Percentiles rank a stretch among this genome's conserved stretches.
phyloP scores from a whole-genome alignment of 73 alveolate genomes.

The Paramecium caudatum region DNA sequence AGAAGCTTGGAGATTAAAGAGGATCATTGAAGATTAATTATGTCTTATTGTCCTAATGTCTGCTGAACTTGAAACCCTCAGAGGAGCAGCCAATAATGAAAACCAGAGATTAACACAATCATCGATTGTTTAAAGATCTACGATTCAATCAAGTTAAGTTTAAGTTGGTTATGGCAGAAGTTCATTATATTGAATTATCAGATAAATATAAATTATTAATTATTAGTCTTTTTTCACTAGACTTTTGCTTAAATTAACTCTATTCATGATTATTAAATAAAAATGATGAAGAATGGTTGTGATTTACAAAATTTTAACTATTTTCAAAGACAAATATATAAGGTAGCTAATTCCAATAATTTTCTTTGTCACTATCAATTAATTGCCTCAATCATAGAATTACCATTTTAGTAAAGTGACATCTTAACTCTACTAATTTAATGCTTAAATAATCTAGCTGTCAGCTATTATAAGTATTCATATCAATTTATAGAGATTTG shows the following conservation, averaged over 20 bases:
- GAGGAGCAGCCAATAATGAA: background rate
- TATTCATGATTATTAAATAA: too few relatives aligned
- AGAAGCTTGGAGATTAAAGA: constrained; percentile 50
- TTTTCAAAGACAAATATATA: background rate
- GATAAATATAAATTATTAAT: too few relatives aligned
- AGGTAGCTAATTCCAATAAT: background rate
- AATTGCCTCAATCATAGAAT: background rate
- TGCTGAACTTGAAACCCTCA: constrained; percentile 56
- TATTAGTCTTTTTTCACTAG: too few relatives aligned
- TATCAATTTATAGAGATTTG: background rate
- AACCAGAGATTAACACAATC: background rate
- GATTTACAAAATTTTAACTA: constrained; percentile 28
- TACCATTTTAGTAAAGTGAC: constrained; percentile 19
- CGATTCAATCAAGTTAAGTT: background rate
- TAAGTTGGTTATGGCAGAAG: constrained; percentile 20
- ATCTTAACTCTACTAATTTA: background rate
- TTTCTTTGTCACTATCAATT: background rate
- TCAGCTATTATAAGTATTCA: constrained; percentile 2
- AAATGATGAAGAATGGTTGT: too few relatives aligned
- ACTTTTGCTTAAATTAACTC: too few relatives aligned
- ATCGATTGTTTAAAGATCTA: constrained; percentile 4
- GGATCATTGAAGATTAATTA: constrained; percentile 36
- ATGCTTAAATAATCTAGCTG: constrained; percentile 7
- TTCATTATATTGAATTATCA: constrained; percentile 36
- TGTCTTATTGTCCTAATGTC: constrained; percentile 60